Evolutionary conservation across 164 flowering plant species (phyloP), one percentile per base, ranked within the genome.

Genomic region (Magnolia kwangsiensis): DNA sequence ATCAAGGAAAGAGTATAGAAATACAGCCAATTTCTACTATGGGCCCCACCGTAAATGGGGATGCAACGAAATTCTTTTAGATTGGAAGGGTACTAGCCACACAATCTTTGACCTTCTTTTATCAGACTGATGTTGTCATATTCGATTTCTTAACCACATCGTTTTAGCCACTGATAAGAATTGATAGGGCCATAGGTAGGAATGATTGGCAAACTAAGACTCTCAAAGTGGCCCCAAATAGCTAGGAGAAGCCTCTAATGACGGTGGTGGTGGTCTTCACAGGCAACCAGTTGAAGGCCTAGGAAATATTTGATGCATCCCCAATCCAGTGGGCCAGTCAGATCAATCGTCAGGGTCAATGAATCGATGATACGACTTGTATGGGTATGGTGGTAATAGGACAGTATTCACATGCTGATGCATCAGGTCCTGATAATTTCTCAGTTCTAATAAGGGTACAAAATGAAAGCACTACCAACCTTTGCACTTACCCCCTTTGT

Each of bases 401-500:
- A 55, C 13, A 55, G 13, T 11, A 11, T 55, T 55, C 61, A 55
- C 61, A 55, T 10, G 3, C 61, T 55, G 16, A 55, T 55, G 61
- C 61, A 55, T 10, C 61, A 37, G 45, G 45, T 37, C 45, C 37
- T 31, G 37, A 37, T 37, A 37, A 37, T 37, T 37, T 37, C 45
- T 37, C 45, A 37, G 45, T 37, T 37, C 7, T 37, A 37, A 55
- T 55, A 55, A 55, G 61, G 61, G 61, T 8, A 55, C 18, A 55
- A 55, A 55, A 55, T 55, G 50, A 69, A 69, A 68, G 49, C 24
- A 70, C 21, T 2, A n/a, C 21, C 58, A 70, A 72, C 24, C 23
- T 72, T 51, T 58, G n/a, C 23, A 19, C 88, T 81, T 84, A 89
- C 92, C 87, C 21, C 81, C 86, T 27, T 83, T 87, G 82, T 78